phyloP scores from a whole-genome alignment of 75 land plant genomes.

The Pinus albicaulis region DNA sequence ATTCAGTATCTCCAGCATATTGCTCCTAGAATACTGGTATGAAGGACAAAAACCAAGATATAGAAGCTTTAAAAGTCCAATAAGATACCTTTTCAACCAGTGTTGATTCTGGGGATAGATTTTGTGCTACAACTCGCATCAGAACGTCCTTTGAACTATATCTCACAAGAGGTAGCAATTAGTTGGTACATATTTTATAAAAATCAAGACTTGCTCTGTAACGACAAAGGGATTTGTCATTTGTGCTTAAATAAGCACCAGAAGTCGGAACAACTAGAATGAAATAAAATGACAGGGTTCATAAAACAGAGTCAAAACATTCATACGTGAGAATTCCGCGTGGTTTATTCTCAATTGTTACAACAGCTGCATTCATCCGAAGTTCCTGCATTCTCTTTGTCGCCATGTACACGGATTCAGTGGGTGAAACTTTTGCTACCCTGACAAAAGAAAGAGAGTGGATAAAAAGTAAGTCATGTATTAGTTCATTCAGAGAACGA shows the following conservation, averaged over 20 bases:
- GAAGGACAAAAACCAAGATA: too few relatives aligned
- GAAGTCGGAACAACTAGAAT: too few relatives aligned
- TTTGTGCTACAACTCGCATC: constrained; percentile 84
- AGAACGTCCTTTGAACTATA: constrained; percentile 87
- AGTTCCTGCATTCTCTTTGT: constrained; percentile 86
- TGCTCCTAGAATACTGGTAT: too few relatives aligned
- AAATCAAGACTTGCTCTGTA: background rate
- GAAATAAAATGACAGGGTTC: background rate
- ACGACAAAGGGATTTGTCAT: too few relatives aligned
- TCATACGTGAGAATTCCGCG: constrained; percentile 82
- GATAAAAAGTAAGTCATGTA: background rate
- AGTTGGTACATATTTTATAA: background rate
- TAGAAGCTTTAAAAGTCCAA: too few relatives aligned
- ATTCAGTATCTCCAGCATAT: too few relatives aligned
- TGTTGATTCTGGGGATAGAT: constrained; percentile 72
- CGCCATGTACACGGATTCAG: constrained; percentile 74
- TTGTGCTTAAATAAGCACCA: too few relatives aligned
- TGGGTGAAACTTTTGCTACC: constrained; percentile 65
- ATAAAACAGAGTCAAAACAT: constrained; percentile 11
- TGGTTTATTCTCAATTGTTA: constrained; percentile 71
- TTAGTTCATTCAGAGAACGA: background rate
- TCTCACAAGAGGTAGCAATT: background rate
- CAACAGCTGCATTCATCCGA: constrained; percentile 69
- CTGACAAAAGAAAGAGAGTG: constrained; percentile 31
- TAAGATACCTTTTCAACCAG: constrained; percentile 75